These are phyloP conservation scores for Tremellales sp. DNA, from an alignment of 1,284 basidiomycete species.

Conservation along the genomic window DNA sequence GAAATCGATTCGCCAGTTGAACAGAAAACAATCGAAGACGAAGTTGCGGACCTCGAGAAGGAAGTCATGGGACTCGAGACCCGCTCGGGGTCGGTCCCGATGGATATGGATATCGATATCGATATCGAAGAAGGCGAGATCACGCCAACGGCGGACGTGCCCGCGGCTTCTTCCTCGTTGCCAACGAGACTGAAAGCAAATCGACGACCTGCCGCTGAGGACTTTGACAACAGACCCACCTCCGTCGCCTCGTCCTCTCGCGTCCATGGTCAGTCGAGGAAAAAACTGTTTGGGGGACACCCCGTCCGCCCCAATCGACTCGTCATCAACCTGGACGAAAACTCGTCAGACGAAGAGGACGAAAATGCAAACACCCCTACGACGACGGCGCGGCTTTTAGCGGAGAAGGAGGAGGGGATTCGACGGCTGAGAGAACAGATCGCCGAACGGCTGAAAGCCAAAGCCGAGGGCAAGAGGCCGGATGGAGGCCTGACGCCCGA, in stretches of 20 bases:
- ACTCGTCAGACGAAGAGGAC: slow-evolving; percentile 24
- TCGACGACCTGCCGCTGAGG: slow-evolving; percentile 39
- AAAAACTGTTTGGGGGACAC: slow-evolving; percentile 24
- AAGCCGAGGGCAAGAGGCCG: slow-evolving; percentile 12
- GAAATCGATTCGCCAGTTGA: background rate
- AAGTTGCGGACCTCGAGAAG: slow-evolving; percentile 29
- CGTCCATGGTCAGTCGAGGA: slow-evolving; percentile 12
- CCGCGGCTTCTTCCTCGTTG: slow-evolving; percentile 8
- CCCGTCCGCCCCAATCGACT: slow-evolving; percentile 20
- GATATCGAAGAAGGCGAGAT: slow-evolving; percentile 44
- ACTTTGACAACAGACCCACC: slow-evolving; percentile 29
- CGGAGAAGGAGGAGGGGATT: slow-evolving; percentile 35
- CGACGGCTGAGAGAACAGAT: slow-evolving; percentile 36
- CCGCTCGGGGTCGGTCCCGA: slow-evolving; percentile 7
- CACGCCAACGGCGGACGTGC: slow-evolving; percentile 1
- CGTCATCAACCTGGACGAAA: slow-evolving; percentile 25
- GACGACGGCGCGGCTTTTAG: slow-evolving; percentile 14
- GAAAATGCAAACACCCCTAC: slow-evolving; percentile 8
- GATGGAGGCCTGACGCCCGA: slow-evolving; percentile 2
- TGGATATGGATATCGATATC: slow-evolving; percentile 27
- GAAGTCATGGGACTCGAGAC: slow-evolving; percentile 26
- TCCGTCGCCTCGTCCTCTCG: slow-evolving; percentile 15
- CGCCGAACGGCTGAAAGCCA: slow-evolving; percentile 24
- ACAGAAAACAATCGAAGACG: slow-evolving; percentile 21
- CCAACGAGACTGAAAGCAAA: slow-evolving; percentile 19